These are phyloP conservation scores for Penicillium sp. DNA, from an alignment of 2,329 filamentous ascomycete species.

Conservation along the genomic window DNA sequence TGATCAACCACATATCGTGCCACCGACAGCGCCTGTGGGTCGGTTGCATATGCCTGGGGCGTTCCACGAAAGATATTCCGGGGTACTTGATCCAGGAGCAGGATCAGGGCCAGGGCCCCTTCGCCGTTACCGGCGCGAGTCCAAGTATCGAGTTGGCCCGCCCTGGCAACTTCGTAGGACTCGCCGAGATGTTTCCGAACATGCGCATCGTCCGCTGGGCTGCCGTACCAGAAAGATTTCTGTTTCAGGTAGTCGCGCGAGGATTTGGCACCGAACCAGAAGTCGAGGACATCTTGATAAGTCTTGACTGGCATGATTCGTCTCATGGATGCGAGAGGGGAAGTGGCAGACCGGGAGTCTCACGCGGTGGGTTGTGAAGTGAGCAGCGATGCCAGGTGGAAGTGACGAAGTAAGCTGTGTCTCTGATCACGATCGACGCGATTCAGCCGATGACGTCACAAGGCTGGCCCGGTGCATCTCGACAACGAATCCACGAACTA, in stretches of 20 bases:
- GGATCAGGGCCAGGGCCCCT: slow-evolving; percentile 35
- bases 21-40: slow-evolving; percentile 27
- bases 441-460: no score
- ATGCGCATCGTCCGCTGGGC: slow-evolving; percentile 21
- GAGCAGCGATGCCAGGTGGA: no score
- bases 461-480: no score
- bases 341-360: no score
- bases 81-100: slow-evolving; percentile 42
- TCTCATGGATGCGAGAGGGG: slow-evolving; percentile 1
- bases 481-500: no score
- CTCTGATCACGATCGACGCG: no score
- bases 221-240: slow-evolving; percentile 25
- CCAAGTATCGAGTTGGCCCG: slow-evolving; percentile 21
- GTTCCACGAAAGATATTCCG: slow-evolving; percentile 38
- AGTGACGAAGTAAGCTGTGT: no score
- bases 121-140: slow-evolving; percentile 14
- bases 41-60: slow-evolving; percentile 31
- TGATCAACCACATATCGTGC: slow-evolving; percentile 28
- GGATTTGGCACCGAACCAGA: slow-evolving; percentile 27
- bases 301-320: slow-evolving; percentile 5
- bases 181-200: slow-evolving; percentile 19
- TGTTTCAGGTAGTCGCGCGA: slow-evolving; percentile 18
- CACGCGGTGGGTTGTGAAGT: no score
- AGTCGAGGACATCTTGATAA: slow-evolving; percentile 20
- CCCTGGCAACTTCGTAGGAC: slow-evolving; percentile 21